phyloP scores from a whole-genome alignment of 179 eudicot species.

The Patellifolia procumbens region DNA sequence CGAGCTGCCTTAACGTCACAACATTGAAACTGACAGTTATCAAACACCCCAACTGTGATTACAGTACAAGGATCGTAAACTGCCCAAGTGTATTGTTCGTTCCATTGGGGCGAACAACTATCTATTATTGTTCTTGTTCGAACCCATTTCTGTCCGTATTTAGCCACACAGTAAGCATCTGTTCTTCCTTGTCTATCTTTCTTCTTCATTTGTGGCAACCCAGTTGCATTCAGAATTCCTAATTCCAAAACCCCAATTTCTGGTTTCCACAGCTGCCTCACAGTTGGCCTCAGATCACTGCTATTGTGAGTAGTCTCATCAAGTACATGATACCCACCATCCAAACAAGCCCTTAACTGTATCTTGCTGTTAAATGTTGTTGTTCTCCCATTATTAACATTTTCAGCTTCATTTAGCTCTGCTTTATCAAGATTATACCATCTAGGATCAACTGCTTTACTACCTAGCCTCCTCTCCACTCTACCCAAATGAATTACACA shows the following conservation, averaged over 20 bases:
- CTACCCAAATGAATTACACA: constrained; percentile 33
- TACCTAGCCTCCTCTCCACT: constrained; percentile 27
- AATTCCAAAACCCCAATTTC: constrained; percentile 34
- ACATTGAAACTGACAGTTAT: constrained; percentile 37
- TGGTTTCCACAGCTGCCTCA: constrained; percentile 38
- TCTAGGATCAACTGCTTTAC: constrained; percentile 29
- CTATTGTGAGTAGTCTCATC: constrained; percentile 31
- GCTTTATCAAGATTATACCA: constrained; percentile 30
- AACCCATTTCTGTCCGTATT: constrained; percentile 45
- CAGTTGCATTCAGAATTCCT: constrained; percentile 34
- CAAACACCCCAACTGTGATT: constrained; percentile 38
- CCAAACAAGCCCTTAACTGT: constrained; percentile 32
- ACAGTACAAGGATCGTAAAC: constrained; percentile 46
- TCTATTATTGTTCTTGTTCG: constrained; percentile 38
- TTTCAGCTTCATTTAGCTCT: background rate
- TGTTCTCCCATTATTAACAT: background rate
- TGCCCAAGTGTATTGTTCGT: constrained; percentile 47
- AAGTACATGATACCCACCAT: constrained; percentile 40
- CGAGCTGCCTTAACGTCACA: background rate
- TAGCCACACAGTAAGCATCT: constrained; percentile 49
- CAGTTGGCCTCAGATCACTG: constrained; percentile 36
- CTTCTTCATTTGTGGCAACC: constrained; percentile 32
- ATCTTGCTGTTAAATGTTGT: constrained; percentile 28
- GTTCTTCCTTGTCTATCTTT: constrained; percentile 26
- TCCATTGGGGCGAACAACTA: constrained; percentile 39